These are phyloP conservation scores for Draba incana DNA, from an alignment of 345 rosid genomes.

Conservation along the genomic window DNA sequence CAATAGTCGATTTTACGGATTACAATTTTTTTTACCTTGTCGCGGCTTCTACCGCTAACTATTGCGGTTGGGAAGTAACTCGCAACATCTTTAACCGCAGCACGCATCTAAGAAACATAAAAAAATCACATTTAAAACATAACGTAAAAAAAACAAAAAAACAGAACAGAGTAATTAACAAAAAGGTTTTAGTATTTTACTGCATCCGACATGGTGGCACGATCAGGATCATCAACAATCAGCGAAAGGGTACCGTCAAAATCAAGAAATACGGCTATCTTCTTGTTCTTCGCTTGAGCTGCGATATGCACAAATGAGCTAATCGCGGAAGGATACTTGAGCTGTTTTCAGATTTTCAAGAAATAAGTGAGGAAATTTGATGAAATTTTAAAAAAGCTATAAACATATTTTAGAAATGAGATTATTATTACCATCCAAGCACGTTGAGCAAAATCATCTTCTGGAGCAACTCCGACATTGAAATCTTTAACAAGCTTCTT, in stretches of 20 bases:
- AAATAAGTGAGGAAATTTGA: background rate
- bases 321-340: slow-evolving; percentile 83
- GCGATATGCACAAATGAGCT: slow-evolving; percentile 61
- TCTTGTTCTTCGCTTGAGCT: slow-evolving; percentile 63
- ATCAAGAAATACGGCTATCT: slow-evolving; percentile 82
- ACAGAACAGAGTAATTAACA: slow-evolving; percentile 28
- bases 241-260: slow-evolving; percentile 97
- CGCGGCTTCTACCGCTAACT: slow-evolving; percentile 94
- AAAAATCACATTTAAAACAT: background rate
- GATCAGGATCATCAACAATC: slow-evolving; percentile 88
- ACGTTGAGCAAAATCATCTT: slow-evolving; percentile 55
- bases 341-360: slow-evolving; percentile 48
- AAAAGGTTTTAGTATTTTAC: slow-evolving; percentile 48
- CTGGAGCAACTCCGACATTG: slow-evolving; percentile 53
- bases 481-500: slow-evolving; percentile 68
- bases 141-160: background rate
- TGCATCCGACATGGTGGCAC: slow-evolving; percentile 73
- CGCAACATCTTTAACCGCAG: slow-evolving; percentile 75
- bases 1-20: background rate
- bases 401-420: background rate
- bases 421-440: slow-evolving; percentile 71
- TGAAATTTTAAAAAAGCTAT: no score
- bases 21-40: slow-evolving; percentile 53
- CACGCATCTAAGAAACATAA: slow-evolving; percentile 68
- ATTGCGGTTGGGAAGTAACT: slow-evolving; percentile 87